Conservation (phyloP, 768 basidiomycete genomes). For the Multifurca ochricompacta region DNA sequence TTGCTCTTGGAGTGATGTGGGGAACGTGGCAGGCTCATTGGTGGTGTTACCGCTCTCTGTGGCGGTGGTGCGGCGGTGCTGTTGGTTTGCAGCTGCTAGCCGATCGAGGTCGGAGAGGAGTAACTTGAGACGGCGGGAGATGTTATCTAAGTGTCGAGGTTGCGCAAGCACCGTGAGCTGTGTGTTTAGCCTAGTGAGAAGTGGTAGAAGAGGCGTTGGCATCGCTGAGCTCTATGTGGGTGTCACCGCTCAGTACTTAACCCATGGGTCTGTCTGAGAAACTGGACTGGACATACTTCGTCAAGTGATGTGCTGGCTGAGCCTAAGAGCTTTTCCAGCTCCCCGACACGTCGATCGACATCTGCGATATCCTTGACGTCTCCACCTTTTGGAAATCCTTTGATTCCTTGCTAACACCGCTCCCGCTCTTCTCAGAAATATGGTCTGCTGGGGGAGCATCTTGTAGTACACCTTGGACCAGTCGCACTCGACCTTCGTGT, state of each 20-base stretch:
- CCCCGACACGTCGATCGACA: conserved; percentile 77
- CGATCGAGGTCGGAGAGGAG: conserved; percentile 91
- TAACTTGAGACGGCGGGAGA: conserved; percentile 88
- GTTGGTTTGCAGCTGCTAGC: conserved; percentile 37
- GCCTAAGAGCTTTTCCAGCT: conserved; percentile 77
- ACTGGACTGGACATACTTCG: conserved; percentile 59
- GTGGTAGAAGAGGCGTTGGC: conserved; percentile 73
- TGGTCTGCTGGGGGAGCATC: conserved; percentile 28
- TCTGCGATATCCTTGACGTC: conserved; percentile 52
- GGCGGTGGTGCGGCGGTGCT: conserved; percentile 31
- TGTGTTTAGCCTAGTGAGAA: conserved; percentile 72
- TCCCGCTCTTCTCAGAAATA: conserved; percentile 18
- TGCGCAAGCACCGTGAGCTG: conserved; percentile 87
- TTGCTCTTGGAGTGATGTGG: conserved; percentile 44
- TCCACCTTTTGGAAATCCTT: conserved; percentile 10
- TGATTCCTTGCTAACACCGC: conserved; percentile 4
- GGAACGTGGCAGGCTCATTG: conserved; percentile 18
- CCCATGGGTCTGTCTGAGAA: not conserved
- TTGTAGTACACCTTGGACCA: conserved; percentile 51
- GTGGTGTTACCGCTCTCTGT: conserved; percentile 2
- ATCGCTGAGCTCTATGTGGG: conserved; percentile 53
- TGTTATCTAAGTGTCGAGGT: conserved; percentile 92
- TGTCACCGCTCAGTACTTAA: not conserved
- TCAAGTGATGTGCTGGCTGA: conserved; percentile 72
- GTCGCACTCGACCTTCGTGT: conserved; percentile 55